Conservation (phyloP, 1,284 basidiomycete species). For the Volvariella volvacea region DNA sequence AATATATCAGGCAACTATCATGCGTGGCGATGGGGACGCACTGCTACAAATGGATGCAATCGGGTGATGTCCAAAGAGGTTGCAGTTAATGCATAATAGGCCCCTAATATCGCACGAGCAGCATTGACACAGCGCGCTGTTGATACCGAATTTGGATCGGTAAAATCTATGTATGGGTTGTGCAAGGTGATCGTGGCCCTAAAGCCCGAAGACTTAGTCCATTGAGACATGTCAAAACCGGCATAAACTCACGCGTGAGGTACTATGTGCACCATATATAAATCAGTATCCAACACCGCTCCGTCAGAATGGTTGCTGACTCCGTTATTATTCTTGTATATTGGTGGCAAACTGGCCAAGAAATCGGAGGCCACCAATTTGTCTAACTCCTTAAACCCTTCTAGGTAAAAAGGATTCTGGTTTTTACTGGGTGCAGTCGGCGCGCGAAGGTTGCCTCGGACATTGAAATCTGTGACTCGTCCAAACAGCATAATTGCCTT, state of each 20-base stretch:
- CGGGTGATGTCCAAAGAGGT: slow-evolving; percentile 74
- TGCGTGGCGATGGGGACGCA: slow-evolving; percentile 26
- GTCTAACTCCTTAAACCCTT: slow-evolving; percentile 64
- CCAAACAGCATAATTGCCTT: slow-evolving; percentile 80
- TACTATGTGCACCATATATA: slow-evolving; percentile 78
- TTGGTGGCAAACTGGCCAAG: slow-evolving; percentile 58
- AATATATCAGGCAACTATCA: background rate
- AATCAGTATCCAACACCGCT: slow-evolving; percentile 63
- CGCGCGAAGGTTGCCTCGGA: slow-evolving; percentile 59
- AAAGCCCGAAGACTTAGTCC: slow-evolving; percentile 4
- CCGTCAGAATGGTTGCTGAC: slow-evolving; percentile 49
- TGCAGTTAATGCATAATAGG: slow-evolving; percentile 67
- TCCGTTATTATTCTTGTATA: slow-evolving; percentile 55
- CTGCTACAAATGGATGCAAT: slow-evolving; percentile 74
- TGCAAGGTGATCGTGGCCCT: slow-evolving; percentile 82
- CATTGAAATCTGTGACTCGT: slow-evolving; percentile 74
- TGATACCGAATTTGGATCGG: slow-evolving; percentile 54
- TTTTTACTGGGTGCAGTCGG: slow-evolving; percentile 52
- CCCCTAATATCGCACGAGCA: slow-evolving; percentile 61
- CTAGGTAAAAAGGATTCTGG: slow-evolving; percentile 59
- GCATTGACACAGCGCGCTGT: slow-evolving; percentile 67
- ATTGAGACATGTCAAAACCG: background rate
- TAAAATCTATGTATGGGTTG: slow-evolving; percentile 72
- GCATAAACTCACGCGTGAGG: slow-evolving; percentile 65
- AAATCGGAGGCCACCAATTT: slow-evolving; percentile 60